Evolutionary conservation across 176 grass and related monocot genomes (phyloP).

Genomic region (Carex scoparia): DNA sequence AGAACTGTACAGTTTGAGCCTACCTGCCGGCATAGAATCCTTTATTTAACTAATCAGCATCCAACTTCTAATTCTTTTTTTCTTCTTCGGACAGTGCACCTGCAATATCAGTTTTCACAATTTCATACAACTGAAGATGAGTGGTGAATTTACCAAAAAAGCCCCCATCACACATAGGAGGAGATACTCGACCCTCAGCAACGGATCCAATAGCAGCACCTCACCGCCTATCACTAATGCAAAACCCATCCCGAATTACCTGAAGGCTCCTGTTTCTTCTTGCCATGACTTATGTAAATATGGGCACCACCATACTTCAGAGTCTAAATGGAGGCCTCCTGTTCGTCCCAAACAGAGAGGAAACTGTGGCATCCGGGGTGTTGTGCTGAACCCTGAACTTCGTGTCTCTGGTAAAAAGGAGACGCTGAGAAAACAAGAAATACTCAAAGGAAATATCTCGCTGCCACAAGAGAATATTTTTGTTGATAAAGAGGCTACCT

Average conservation of each 20-base stretch:
- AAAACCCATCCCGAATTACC: constrained; percentile 61
- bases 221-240: constrained; percentile 2
- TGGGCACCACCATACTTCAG: constrained; percentile 45
- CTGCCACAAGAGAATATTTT: constrained; percentile 28
- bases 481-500: constrained; percentile 24
- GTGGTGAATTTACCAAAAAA: background rate
- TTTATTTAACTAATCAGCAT: background rate
- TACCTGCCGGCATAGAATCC: background rate
- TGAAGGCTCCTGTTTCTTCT: constrained; percentile 54
- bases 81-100: background rate
- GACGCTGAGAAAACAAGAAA: constrained; percentile 21
- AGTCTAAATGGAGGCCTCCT: constrained; percentile 40
- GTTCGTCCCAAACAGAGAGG: constrained; percentile 14
- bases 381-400: constrained; percentile 20
- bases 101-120: background rate
- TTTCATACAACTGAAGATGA: background rate
- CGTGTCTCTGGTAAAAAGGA: background rate
- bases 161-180: background rate
- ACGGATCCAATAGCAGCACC: background rate
- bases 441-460: constrained; percentile 8
- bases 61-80: background rate
- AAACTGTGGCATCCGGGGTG: background rate
- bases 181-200: background rate
- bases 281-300: constrained; percentile 87
- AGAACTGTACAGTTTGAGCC: background rate